Base-by-base conservation (phyloP, 352 stramenopile genomes). In the Phytophthora pisi region DNA sequence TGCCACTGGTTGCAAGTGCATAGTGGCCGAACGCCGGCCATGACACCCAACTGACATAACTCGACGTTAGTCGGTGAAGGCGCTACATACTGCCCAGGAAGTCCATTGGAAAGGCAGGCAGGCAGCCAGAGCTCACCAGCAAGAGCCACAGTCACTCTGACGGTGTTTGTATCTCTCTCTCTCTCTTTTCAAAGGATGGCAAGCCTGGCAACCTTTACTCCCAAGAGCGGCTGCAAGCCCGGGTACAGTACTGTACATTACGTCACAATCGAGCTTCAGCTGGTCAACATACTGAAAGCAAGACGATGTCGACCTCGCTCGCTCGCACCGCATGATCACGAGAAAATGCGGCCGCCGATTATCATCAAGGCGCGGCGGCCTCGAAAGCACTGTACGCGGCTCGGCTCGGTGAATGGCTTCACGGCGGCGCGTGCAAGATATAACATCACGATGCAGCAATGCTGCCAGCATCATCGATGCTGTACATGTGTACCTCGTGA, bases 271-370 rank as follows among this genome's bases (percentile, higher is more conserved):
- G 6, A 15, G 2, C 15, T 64, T 68, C 45, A 64, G 63, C 53
- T 68, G 61, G 61, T 68, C 61, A 56, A 68, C 54, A 63, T 68
- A 68, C 53, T 63, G 26, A 46, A 46, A 30, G 8, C 50, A 61
- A 60, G 59, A 61, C 42, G 20, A 28, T 50, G 43, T 9, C 28
- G 10, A 5, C n/a, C 18, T 50, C 43, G 43, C 20, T 20, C n/a
- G n/a, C 5, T 4, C 15, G 13, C 42, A 47, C 42, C 15, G n/a
- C 42, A 50, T 50, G 43, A 50, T 50, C 43, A 50, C 43, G n/a
- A 26, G 11, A 26, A 50, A 50, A 50, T 28, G 20, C 18, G 9
- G 16, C n/a, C 43, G 43, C n/a, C 43, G 20, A 28, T 50, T 50
- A 50, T 50, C 43, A 50, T 50, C 43, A 50, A 3, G 13, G 5